Base-by-base conservation (phyloP, 345 rosid species). In the Combretum micranthum region DNA sequence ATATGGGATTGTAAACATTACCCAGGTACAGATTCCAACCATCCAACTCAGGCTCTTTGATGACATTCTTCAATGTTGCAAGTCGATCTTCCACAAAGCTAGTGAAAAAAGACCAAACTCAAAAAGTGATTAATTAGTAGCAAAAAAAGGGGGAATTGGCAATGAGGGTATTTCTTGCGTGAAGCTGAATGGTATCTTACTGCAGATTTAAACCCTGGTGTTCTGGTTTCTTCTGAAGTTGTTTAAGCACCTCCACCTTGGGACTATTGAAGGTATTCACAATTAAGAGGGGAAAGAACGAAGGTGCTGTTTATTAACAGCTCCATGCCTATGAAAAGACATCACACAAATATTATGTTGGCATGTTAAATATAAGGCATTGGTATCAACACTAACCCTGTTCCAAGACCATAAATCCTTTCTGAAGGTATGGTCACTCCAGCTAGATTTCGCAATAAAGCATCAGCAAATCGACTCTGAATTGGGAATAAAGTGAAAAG, bases 81-180 rank as follows among this genome's bases (percentile, higher is more conserved):
- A 86, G 90, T 55, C 93, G 80, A 64, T 92, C 98, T 81, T 92
- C 98, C 66, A 92, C 93, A 50, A 88, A 88, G 75, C 95, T 88
- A 76, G 59, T 47, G 52, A 61, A 69, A 62, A 52, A 50, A 48
- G 20, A 42, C 14, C 15, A 53, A 37, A 51, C 17, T 25, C 53
- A 20, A 44, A 32, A 7, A 32, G 39, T 32, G 39, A 32, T 7
- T n/a, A 32, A 32, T 32, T 32, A 32, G 39, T 7, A 32, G 39
- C 39, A 32, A 7, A 7, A 32, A n/a, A 32, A 32, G 9, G 5
- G 39, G 39, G 9, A 9, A 32, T 32, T 7, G 39, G n/a, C 9
- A 11, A 32, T 32, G 39, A 32, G 39, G 9, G 10, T 4, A 32
- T 32, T 32, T 32, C 26, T 44, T 0, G 22, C 48, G 15, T 19